Evolutionary conservation across 106 monocot species (phyloP), one percentile per base, ranked within the genome.

Genomic region (Platanthera guangdongensis): DNA sequence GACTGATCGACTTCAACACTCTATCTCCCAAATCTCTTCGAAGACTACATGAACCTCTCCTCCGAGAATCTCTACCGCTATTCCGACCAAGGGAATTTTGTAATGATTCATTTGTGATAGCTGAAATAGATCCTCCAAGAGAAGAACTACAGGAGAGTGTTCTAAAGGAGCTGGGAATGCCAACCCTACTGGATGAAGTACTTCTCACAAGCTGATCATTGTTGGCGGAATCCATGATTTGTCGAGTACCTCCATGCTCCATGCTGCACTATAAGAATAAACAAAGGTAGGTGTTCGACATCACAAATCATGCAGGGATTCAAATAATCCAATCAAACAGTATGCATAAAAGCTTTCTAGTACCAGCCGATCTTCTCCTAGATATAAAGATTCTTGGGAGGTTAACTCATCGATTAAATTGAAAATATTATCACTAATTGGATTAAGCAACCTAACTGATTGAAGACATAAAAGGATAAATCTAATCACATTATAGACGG

Each of bases 1-100:
- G 80, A 74, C 82, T 83, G 68, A 89, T 78, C 0, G 86, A 86
- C 47, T 77, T 59, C n/a, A 83, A 73, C n/a, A 86, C 77, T 47
- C 16, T 70, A 28, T 82, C 86, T 67, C 89, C 78, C 48, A 77
- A 68, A 71, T 82, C 78, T 10, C 81, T 75, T 19, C 83, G 79
- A 50, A 81, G 79, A 57, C 86, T 80, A 67, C 32, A 59, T 13
- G 91, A 88, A 32, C 72, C 78, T 70, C 81, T 79, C 19, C 21
- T 12, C 64, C 28, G 75, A 8, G 81, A 85, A 72, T 13, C 68
- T 59, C 79, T 68, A 53, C 82, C 76, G 18, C 76, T 77, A 70
- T 30, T 75, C 30, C 80, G 78, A 55, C 73, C 22, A 16, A 80
- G 59, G 54, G 86, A 90, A 63, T 60, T 53, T 11, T 73, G 57